These are phyloP conservation scores for Linnemannia zychae DNA, from an alignment of 192 early-diverging fungal species.

Conservation along the genomic window DNA sequence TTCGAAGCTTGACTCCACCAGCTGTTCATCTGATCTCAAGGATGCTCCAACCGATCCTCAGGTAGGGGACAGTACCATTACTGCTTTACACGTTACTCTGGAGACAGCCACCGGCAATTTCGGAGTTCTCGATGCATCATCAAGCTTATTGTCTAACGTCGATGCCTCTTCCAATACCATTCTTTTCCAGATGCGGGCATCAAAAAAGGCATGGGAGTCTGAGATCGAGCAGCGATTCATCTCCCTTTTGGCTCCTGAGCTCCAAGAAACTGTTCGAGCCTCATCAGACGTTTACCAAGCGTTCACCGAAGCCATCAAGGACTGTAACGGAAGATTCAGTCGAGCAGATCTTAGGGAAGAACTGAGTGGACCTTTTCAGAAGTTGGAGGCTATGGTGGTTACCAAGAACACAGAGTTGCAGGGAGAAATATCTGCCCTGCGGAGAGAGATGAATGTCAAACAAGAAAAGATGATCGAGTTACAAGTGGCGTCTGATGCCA, in stretches of 20 bases:
- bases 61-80: background rate
- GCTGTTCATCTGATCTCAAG: background rate
- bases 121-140: background rate
- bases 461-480: slow-evolving; percentile 10
- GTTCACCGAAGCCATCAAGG: background rate
- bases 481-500: background rate
- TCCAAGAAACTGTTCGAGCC: slow-evolving; percentile 10
- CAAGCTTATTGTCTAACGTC: background rate
- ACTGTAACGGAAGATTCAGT: background rate
- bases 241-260: slow-evolving; percentile 1
- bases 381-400: background rate
- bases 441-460: background rate
- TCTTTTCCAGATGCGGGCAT: background rate
- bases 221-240: slow-evolving; percentile 13
- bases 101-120: background rate
- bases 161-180: background rate
- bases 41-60: background rate
- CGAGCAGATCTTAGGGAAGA: background rate
- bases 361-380: background rate
- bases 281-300: background rate
- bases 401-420: background rate
- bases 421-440: background rate
- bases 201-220: background rate
- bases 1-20: background rate
- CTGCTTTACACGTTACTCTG: background rate